Base-by-base conservation (phyloP, 768 basidiomycete genomes). In the Lanmaoa rubissima region DNA sequence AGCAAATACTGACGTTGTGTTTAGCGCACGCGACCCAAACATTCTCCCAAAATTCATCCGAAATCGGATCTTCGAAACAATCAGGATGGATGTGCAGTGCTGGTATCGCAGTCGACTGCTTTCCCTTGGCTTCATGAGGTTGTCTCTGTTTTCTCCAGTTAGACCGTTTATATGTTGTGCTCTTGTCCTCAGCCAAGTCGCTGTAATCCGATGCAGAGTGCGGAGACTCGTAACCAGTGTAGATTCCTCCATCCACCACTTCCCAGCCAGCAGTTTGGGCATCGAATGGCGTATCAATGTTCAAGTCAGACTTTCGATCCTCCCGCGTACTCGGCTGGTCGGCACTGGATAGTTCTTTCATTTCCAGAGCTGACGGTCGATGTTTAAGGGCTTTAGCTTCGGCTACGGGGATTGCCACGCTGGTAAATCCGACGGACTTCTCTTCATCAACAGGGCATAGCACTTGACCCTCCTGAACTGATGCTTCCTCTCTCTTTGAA, bases 11-110 rank as follows among this genome's bases (percentile, higher is more conserved):
- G 51, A 95, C 94, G 70, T 98, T 99, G 64, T 94, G 88, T 21
- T 83, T 83, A 1, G 96, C 94, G 48, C 84, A 86, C 14, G 91
- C 85, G 3, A 88, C 78, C 96, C 97, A 99, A 38, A 90, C 81
- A 58, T 89, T 80, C 66, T 88, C 89, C 93, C 92, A 98, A 69
- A 98, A 98, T 44, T 71, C 74, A 57, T 95, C 92, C 61, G 78
- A 82, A 39, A 98, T 78, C 13, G 96, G 96, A 70, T 99, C 96
- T 56, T 90, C 87, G 60, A 99, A 94, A 34, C 82, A 85, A 55
- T 90, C 73, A 1, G 88, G 82, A 60, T 90, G 85, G 40, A 96
- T 81, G 35, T 78, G 74, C 5, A 93, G 93, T n/a, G 83, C 81
- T 2, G 81, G 77, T 0, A 82, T 84, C 53, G 90, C 72, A 36